A percentile compares a stretch with the other conserved stretches of the same genome.
Evolutionary conservation across 2,329 filamentous ascomycete genomes (phyloP).

Genomic region (Calonectria leucothoes): DNA sequence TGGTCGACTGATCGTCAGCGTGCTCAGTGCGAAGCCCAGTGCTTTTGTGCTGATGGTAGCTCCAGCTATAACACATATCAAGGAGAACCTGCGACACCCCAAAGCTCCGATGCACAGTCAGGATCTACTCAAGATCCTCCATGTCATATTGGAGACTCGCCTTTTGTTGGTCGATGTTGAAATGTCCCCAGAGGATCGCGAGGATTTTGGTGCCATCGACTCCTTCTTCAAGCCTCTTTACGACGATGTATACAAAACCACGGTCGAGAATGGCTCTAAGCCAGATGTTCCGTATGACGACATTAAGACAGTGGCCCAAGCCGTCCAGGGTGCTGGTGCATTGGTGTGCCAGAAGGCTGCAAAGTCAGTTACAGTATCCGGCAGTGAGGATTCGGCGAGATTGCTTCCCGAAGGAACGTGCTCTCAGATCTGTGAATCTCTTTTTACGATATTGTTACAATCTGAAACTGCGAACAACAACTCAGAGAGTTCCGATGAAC

Average conservation of each 20-base stretch:
- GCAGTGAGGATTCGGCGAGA: slow-evolving; percentile 29
- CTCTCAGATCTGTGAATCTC: slow-evolving; percentile 50
- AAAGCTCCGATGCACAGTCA: slow-evolving; percentile 62
- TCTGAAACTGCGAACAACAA: slow-evolving; percentile 34
- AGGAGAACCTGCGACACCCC: slow-evolving; percentile 61
- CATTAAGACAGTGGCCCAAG: slow-evolving; percentile 55
- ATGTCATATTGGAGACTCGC: slow-evolving; percentile 62
- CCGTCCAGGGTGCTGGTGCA: slow-evolving; percentile 58
- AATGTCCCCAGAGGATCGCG: slow-evolving; percentile 50
- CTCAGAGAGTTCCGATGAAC: slow-evolving; percentile 44
- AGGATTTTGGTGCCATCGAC: slow-evolving; percentile 51
- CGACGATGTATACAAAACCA: slow-evolving; percentile 55
- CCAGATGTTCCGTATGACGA: slow-evolving; percentile 50
- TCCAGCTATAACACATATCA: slow-evolving; percentile 60
- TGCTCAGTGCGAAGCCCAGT: slow-evolving; percentile 59
- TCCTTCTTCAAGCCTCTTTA: slow-evolving; percentile 55
- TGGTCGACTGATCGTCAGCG: slow-evolving; percentile 63
- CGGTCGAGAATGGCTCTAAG: slow-evolving; percentile 47
- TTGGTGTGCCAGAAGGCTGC: slow-evolving; percentile 55
- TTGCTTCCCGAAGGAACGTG: slow-evolving; percentile 51
- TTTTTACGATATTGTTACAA: slow-evolving; percentile 46
- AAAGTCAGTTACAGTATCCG: slow-evolving; percentile 19
- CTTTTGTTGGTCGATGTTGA: slow-evolving; percentile 50
- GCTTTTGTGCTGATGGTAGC: slow-evolving; percentile 62
- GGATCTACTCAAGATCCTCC: slow-evolving; percentile 64